A percentile compares a stretch with the other conserved stretches of the same genome.
These are phyloP conservation scores for Salix exigua DNA, from an alignment of 345 rosid genomes.

Conservation along the genomic window DNA sequence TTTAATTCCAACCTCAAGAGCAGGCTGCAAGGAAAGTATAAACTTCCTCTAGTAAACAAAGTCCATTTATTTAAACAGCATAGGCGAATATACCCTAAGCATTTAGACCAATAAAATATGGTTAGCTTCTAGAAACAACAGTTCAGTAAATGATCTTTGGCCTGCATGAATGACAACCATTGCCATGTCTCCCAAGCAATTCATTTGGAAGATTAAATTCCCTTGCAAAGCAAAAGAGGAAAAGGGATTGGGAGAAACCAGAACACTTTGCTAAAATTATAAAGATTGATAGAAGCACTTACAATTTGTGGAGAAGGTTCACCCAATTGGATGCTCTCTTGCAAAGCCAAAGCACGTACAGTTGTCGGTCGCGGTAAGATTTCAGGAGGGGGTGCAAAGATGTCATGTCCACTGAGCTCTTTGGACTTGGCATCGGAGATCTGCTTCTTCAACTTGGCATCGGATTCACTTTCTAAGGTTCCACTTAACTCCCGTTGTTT, in stretches of 20 bases:
- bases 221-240: neutral
- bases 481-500: slow-evolving; percentile 97
- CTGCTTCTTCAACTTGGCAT: slow-evolving; percentile 63
- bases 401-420: slow-evolving; percentile 91
- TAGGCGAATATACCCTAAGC: neutral
- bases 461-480: slow-evolving; percentile 59
- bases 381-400: slow-evolving; percentile 96
- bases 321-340: slow-evolving; percentile 70
- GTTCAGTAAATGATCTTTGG: neutral
- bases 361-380: slow-evolving; percentile 70
- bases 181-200: neutral
- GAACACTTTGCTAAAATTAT: slow-evolving; percentile 1
- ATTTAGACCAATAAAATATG: neutral
- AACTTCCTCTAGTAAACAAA: neutral
- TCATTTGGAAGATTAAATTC: neutral
- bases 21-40: neutral
- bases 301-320: slow-evolving; percentile 44
- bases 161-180: neutral
- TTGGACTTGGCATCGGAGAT: slow-evolving; percentile 80
- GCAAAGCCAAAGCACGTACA: slow-evolving; percentile 60
- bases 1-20: neutral
- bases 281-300: slow-evolving; percentile 32
- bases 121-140: neutral
- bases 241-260: neutral
- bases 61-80: neutral